phyloP scores from a whole-genome alignment of 768 basidiomycete species.

The Tubosaeta sp. region DNA sequence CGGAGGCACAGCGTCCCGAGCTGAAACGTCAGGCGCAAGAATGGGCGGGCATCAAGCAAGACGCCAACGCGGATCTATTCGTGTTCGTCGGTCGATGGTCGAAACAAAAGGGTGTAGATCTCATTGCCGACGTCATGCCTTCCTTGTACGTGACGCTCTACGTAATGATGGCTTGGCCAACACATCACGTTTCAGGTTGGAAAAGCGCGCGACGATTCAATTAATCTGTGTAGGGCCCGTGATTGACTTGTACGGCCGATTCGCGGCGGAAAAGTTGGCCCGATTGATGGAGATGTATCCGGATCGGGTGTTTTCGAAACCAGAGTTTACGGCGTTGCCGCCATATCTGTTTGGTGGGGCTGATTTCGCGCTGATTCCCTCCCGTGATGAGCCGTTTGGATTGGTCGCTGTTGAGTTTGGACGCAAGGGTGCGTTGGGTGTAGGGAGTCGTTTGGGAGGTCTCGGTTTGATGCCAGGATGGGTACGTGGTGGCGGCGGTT shows the following conservation, averaged over 20 bases:
- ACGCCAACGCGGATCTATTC: conserved; percentile 84
- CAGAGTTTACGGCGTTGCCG: conserved; percentile 91
- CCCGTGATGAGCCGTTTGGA: conserved; percentile 95
- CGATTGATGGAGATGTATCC: conserved; percentile 95
- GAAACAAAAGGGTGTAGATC: conserved; percentile 96
- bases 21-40: conserved; percentile 90
- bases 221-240: conserved; percentile 89
- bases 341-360: conserved; percentile 93
- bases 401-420: conserved; percentile 96
- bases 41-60: conserved; percentile 92
- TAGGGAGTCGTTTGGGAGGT: conserved; percentile 90
- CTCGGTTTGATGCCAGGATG: conserved; percentile 97
- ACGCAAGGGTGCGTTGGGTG: conserved; percentile 92
- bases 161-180: neutral
- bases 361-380: conserved; percentile 93
- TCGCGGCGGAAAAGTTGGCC: conserved; percentile 90
- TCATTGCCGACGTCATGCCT: conserved; percentile 96
- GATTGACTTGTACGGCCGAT: conserved; percentile 92
- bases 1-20: conserved; percentile 89
- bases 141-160: conserved; percentile 50
- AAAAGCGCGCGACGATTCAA: conserved; percentile 83
- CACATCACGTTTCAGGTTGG: conserved; percentile 48
- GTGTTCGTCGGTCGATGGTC: conserved; percentile 99
- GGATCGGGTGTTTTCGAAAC: conserved; percentile 91
- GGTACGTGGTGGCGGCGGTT: conserved; percentile 46